phyloP scores from a whole-genome alignment of 495 filamentous ascomycete species.

The Pyronema domesticum region DNA sequence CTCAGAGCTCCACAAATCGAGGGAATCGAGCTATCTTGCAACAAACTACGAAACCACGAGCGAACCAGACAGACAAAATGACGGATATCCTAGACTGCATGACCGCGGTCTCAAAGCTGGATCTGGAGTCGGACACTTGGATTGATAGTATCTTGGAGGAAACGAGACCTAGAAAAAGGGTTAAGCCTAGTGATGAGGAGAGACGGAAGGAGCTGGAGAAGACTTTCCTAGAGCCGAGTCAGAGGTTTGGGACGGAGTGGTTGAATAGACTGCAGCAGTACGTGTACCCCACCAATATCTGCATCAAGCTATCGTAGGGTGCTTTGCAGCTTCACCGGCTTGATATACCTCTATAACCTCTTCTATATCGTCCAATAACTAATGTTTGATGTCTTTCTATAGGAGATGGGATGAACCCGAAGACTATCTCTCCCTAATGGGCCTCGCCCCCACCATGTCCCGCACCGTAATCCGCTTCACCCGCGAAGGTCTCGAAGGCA shows the following conservation, averaged over 20 bases:
- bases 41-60: too few relatives aligned
- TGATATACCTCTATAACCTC: too few relatives aligned
- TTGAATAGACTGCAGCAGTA: slow-evolving; percentile 71
- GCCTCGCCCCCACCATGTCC: slow-evolving; percentile 75
- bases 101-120: neutral
- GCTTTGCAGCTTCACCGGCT: too few relatives aligned
- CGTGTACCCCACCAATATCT: slow-evolving; percentile 5
- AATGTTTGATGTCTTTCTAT: neutral
- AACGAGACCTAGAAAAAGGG: slow-evolving; percentile 39
- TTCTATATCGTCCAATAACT: neutral
- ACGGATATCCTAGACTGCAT: too few relatives aligned
- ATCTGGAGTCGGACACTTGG: slow-evolving; percentile 15
- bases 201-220: slow-evolving; percentile 52
- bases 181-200: slow-evolving; percentile 36
- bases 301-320: too few relatives aligned
- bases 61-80: too few relatives aligned
- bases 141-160: slow-evolving; percentile 42
- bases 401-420: slow-evolving; percentile 67
- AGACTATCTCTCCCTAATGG: slow-evolving; percentile 63
- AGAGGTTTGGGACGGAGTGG: slow-evolving; percentile 63
- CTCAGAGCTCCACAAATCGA: too few relatives aligned
- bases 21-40: too few relatives aligned
- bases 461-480: slow-evolving; percentile 83
- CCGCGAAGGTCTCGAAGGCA: slow-evolving; percentile 79
- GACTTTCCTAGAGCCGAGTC: slow-evolving; percentile 61